Conservation (phyloP, 202 grass and related monocot genomes). For the Miscanthus sacchariflorus region DNA sequence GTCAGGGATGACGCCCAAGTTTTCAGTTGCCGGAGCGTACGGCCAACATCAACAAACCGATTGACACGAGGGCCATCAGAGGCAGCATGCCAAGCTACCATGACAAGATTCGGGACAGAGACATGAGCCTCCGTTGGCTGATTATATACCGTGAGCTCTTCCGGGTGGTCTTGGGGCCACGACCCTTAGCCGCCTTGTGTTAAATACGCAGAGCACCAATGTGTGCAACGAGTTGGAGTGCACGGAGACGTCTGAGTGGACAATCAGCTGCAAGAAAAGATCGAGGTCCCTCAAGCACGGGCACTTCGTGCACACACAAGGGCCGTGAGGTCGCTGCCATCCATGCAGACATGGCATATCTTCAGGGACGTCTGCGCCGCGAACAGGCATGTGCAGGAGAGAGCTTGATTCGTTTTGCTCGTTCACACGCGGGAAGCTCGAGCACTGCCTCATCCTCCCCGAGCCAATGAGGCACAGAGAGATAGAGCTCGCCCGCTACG, state of each 20-base stretch:
- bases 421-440: neutral
- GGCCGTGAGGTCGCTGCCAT: neutral
- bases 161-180: neutral
- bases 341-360: neutral
- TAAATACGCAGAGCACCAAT: rapidly evolving
- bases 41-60: too few species aligned
- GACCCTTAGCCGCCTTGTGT: neutral
- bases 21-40: too few species aligned
- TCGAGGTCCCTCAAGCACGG: neutral
- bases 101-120: neutral
- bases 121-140: too few species aligned
- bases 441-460: neutral
- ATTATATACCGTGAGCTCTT: neutral
- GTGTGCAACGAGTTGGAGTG: neutral
- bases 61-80: too few species aligned
- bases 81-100: neutral
- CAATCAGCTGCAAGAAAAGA: neutral
- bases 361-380: neutral
- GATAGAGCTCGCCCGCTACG: too few species aligned
- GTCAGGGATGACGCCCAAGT: too few species aligned
- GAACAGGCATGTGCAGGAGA: neutral
- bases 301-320: neutral
- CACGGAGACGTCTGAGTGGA: neutral
- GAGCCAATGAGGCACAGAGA: too few species aligned
- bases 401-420: neutral